These are phyloP conservation scores for Canna indica DNA, from an alignment of 176 grass and related monocot genomes.

Conservation along the genomic window DNA sequence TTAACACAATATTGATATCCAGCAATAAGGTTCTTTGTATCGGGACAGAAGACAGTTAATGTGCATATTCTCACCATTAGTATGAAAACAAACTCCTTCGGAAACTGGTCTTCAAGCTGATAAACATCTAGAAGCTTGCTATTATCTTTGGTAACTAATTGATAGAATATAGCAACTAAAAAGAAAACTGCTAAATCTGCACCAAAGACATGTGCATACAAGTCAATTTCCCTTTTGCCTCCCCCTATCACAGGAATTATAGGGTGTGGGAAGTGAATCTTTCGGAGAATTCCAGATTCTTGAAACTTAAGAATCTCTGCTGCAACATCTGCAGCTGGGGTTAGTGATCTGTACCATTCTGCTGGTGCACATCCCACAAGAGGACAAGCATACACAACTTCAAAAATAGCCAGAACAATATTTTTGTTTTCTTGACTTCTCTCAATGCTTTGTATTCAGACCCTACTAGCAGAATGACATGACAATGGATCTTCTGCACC, in stretches of 20 bases:
- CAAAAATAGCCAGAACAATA: slow-evolving; percentile 81
- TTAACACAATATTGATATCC: neutral
- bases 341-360: slow-evolving; percentile 78
- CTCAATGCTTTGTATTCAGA: slow-evolving; percentile 92
- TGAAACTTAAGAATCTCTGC: slow-evolving; percentile 69
- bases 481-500: slow-evolving; percentile 42
- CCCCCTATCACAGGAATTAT: slow-evolving; percentile 82
- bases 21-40: neutral
- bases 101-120: slow-evolving; percentile 94
- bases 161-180: slow-evolving; percentile 85
- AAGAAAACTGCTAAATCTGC: slow-evolving; percentile 93
- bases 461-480: slow-evolving; percentile 65
- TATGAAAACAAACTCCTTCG: slow-evolving; percentile 95
- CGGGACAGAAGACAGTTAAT: neutral
- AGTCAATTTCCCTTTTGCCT: slow-evolving; percentile 85
- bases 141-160: slow-evolving; percentile 85
- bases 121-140: slow-evolving; percentile 88
- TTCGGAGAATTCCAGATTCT: slow-evolving; percentile 53
- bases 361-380: slow-evolving; percentile 40
- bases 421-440: slow-evolving; percentile 63
- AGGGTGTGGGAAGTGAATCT: slow-evolving; percentile 67
- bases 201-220: slow-evolving; percentile 92
- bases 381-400: slow-evolving; percentile 85
- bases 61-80: slow-evolving; percentile 53
- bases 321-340: slow-evolving; percentile 71